phyloP scores from a whole-genome alignment of 1,284 basidiomycete species.

The Ceratobasidium sp. region DNA sequence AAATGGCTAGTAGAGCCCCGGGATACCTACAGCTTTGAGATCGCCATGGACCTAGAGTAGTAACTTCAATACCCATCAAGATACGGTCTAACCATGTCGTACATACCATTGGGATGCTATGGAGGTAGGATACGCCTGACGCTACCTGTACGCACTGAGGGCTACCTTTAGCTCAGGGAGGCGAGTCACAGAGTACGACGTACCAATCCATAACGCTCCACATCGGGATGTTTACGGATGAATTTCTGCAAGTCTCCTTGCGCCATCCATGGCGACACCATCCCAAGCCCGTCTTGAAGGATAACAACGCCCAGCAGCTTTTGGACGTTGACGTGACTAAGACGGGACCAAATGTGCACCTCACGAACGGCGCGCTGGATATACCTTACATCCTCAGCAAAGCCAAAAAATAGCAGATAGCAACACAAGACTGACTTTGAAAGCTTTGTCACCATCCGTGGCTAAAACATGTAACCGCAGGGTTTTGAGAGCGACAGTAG shows the following conservation, averaged over 20 bases:
- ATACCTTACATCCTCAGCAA: too few relatives aligned
- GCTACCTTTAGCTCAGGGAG: not conserved
- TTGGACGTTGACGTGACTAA: not conserved
- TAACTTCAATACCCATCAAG: too few relatives aligned
- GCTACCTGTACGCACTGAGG: not conserved
- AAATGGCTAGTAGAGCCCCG: too few relatives aligned
- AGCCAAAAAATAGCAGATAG: too few relatives aligned
- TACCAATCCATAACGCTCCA: not conserved
- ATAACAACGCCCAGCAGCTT: not conserved
- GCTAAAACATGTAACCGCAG: too few relatives aligned
- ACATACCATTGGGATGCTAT: too few relatives aligned
- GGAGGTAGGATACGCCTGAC: not conserved
- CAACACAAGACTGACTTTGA: too few relatives aligned
- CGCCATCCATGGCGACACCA: constrained; percentile 11
- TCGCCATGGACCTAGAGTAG: constrained; percentile 19
- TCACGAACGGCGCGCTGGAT: constrained; percentile 12
- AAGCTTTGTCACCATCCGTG: too few relatives aligned
- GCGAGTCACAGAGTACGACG: not conserved
- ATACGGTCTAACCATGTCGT: not conserved
- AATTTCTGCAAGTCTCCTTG: not conserved
- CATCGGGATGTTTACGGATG: not conserved
- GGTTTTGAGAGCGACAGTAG: too few relatives aligned
- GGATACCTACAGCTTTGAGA: constrained; percentile 1
- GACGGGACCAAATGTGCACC: not conserved
- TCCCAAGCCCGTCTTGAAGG: not conserved